Evolutionary conservation across 2,329 filamentous ascomycete species (phyloP), one percentile per base, ranked within the genome.

Genomic region (Incumbomyces lentus): DNA sequence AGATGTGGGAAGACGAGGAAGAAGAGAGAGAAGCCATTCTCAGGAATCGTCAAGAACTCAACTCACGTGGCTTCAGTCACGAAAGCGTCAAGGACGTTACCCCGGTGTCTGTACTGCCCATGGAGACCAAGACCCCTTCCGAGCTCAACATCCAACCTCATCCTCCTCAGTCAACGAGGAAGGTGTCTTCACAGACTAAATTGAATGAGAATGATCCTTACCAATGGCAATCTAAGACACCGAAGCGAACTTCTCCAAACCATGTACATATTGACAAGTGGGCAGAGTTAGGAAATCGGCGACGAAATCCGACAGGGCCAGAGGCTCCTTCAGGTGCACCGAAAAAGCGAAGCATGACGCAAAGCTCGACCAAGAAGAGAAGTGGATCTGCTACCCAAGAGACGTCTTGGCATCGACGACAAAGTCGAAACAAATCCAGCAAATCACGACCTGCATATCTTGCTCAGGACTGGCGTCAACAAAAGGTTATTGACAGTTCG

Each of bases 1-100:
- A 98, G 64, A 80, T 96, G 64, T 95, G 88, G 83, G 90, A 96
- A 49, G 90, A 96, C 64, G 90, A 96, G 45, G 88, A 92, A 59
- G 81, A 84, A 53, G 78, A 85, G 31, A 78, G 75, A 53, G 77
- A 82, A 61, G 67, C 74, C 50, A 70, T 70, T 5, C 67, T 84
- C 19, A 77, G 82, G 65, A 70, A 80, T 53, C 69, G 72, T 29
- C 70, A 68, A 51, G 68, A 70, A 61, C 73, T 84, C 59, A 86
- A 87, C 62, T 78, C 82, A 47, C 76, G 84, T 54, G 85, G 82
- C 46, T 89, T 82, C 82, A 89, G 84, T 60, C 84, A 84, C 53
- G 83, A 85, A 63, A 86, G 78, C 66, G 76, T 75, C 59, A 67
- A 72, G 44, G 69, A 68, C 53, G 60, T 62, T 6, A 62, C 73